Conservation (phyloP, 306 rosid species). For the Cyamopsis tetragonoloba region DNA sequence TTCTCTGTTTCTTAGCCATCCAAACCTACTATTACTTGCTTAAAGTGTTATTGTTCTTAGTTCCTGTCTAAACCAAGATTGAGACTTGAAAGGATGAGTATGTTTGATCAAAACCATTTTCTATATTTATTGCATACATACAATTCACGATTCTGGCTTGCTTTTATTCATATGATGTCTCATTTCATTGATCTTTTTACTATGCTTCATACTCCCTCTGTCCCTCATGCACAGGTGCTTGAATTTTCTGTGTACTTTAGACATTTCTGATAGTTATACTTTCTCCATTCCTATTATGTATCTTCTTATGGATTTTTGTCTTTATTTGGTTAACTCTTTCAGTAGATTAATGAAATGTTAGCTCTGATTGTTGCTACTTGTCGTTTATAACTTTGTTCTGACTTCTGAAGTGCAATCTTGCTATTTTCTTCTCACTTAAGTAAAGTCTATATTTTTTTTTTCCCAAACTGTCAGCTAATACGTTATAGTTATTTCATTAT, state of each 20-base stretch:
- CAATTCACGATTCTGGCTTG: neutral
- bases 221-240: neutral
- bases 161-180: neutral
- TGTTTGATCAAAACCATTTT: neutral
- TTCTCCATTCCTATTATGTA: neutral
- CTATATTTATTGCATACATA: neutral
- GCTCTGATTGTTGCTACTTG: neutral
- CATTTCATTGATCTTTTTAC: neutral
- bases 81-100: neutral
- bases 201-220: neutral
- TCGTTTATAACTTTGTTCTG: neutral
- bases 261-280: neutral
- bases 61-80: neutral
- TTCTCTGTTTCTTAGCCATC: neutral
- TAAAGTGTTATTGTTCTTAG: neutral
- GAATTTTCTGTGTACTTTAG: neutral
- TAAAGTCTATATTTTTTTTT: neutral
- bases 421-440: neutral
- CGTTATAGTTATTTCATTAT: neutral
- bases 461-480: neutral
- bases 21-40: neutral
- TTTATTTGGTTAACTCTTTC: neutral
- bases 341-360: neutral
- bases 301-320: neutral
- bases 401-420: neutral